Base-by-base conservation (phyloP, 1,139 yeast species). In the Kodamaea sp. region DNA sequence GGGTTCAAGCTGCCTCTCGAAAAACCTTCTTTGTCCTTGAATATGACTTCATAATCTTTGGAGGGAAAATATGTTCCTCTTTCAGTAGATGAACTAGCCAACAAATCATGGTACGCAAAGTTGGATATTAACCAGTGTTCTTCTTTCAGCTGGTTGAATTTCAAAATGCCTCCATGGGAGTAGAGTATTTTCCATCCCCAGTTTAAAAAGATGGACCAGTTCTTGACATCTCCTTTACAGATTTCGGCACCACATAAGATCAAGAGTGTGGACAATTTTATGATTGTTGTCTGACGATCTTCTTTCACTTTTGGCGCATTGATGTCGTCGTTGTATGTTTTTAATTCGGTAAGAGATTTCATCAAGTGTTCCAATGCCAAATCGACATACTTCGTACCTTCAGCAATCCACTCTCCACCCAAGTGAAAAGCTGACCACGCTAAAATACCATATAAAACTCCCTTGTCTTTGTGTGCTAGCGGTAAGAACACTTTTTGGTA, bases 341-440 rank as follows among this genome's bases (percentile, higher is more conserved):
- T 45, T 28, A 60, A 20, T 12, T 27, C 34, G 11, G 39, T 40
- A 22, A 48, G 35, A 4, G 50, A 31, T 15, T 51, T 39, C 29
- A 64, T 61, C 28, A 78, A 58, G 43, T 70, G 73, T 20, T 63
- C 60, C 13, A 78, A 48, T 0, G 83, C 80, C 41, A 59, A 53
- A 15, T 67, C 61, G 32, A 74, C 66, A 48, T 71, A 77, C 38
- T 62, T 66, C 3, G 58, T 48, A 37, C 60, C 47, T 38, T 70
- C 74, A 7, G 51, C 57, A 12, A 55, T 51, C 64, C 74, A 66
- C 21, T 61, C 60, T 4, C 72, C 67, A 2, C 79, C 83, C 37
- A 76, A 54, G 53, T 80, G 82, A 53, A 78, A 78, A 0, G 87
- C 87, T 2, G 92, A 76, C 92, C 94, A 85, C 0, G 92, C 88